Percentiles rank a stretch among this genome's conserved stretches.
Conservation (phyloP, 1,284 basidiomycete genomes). For the Leccinum cinnamomeum region DNA sequence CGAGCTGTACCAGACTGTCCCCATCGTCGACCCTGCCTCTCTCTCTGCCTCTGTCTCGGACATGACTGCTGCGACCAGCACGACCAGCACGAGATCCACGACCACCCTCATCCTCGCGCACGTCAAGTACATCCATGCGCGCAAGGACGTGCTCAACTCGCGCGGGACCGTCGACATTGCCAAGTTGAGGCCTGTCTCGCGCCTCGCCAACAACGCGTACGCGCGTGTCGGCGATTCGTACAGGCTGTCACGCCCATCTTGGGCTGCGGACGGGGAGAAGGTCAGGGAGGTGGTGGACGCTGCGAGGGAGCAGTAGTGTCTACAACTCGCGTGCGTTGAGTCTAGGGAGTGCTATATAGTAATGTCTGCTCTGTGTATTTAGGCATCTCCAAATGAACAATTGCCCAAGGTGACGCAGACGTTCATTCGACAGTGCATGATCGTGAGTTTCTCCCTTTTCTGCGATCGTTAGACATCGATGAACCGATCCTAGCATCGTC, state of each 20-base stretch:
- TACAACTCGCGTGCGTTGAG: not conserved
- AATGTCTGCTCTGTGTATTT: not conserved
- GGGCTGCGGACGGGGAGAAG: constrained; percentile 34
- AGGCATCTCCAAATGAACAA: not conserved
- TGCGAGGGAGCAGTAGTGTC: not conserved
- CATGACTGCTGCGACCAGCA: not conserved
- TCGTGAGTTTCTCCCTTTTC: constrained; percentile 49
- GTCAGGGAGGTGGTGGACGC: not conserved
- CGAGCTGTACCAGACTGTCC: constrained; percentile 47
- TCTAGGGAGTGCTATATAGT: not conserved
- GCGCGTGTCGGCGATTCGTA: constrained; percentile 46
- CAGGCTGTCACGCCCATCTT: constrained; percentile 49
- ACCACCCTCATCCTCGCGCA: constrained; percentile 54
- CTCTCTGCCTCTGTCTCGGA: not conserved
- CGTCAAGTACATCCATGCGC: constrained; percentile 62
- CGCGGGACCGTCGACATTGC: constrained; percentile 47
- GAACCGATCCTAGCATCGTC: constrained; percentile 59
- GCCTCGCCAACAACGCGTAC: constrained; percentile 60
- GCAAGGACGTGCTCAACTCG: constrained; percentile 46
- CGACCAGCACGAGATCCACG: constrained; percentile 30
- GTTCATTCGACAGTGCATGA: constrained; percentile 86
- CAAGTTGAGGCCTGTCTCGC: constrained; percentile 52
- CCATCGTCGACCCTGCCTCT: constrained; percentile 42
- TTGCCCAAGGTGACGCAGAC: constrained; percentile 83
- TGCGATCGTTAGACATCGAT: constrained; percentile 10